Conservation (phyloP, 768 basidiomycete species). For the Naganishia onofrii region DNA sequence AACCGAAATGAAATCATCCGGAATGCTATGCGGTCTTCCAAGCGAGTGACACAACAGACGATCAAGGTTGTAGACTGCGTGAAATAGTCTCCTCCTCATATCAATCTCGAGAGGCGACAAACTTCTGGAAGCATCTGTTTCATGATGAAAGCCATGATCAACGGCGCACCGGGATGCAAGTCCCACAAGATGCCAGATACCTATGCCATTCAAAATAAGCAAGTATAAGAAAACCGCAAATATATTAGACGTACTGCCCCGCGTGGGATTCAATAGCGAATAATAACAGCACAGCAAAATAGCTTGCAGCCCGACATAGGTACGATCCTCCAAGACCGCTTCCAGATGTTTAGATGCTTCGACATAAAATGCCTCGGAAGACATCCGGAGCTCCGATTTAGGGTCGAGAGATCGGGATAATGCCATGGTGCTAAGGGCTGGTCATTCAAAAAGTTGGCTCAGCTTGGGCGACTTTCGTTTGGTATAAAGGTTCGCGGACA, state of each 20-base stretch:
- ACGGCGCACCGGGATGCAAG: conserved; percentile 51
- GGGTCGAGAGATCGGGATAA: conserved; percentile 52
- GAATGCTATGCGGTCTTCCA: conserved; percentile 51
- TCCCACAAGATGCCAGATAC: conserved; percentile 53
- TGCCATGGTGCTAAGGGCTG: conserved; percentile 53
- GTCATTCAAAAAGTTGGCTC: not conserved
- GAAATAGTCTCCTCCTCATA: conserved; percentile 49
- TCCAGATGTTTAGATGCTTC: conserved; percentile 53
- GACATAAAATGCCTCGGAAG: conserved; percentile 52
- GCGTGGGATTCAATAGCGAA: conserved; percentile 52
- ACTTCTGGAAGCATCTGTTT: conserved; percentile 41
- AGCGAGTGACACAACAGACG: conserved; percentile 48
- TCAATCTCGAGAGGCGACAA: conserved; percentile 48
- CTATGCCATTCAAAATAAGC: not conserved
- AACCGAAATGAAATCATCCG: conserved; percentile 52
- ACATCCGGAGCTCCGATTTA: conserved; percentile 51
- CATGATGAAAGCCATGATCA: conserved; percentile 53
- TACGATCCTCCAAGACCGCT: conserved; percentile 48
- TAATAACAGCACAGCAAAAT: conserved; percentile 52
- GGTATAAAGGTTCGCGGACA: not conserved
- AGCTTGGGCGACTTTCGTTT: not conserved
- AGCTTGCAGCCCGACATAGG: conserved; percentile 52
- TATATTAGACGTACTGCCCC: conserved; percentile 40
- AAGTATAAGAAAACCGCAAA: too few species aligned
- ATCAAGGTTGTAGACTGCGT: conserved; percentile 52